These are phyloP conservation scores for Penicillium vulpinum DNA, from an alignment of 2,329 filamentous ascomycete genomes.

Conservation along the genomic window DNA sequence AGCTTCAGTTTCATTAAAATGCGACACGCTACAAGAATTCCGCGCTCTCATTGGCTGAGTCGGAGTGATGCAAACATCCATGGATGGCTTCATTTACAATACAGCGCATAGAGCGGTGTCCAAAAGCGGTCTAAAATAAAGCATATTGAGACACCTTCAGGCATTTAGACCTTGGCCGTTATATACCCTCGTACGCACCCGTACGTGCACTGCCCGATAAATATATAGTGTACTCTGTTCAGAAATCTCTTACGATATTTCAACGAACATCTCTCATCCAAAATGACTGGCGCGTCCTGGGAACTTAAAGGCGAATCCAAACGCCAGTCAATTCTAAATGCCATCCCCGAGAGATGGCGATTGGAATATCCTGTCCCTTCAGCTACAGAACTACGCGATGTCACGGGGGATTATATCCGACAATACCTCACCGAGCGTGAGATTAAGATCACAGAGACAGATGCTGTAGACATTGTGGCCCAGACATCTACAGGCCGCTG, in stretches of 20 bases:
- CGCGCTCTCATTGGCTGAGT: no score
- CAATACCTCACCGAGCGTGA: slow-evolving; percentile 56
- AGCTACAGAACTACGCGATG: slow-evolving; percentile 54
- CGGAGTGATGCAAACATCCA: no score
- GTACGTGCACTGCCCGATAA: no score
- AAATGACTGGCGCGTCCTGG: slow-evolving; percentile 45
- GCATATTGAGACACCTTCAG: no score
- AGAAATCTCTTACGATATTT: no score
- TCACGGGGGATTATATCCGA: slow-evolving; percentile 58
- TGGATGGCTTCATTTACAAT: no score
- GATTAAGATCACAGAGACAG: slow-evolving; percentile 62
- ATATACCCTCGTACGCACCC: no score
- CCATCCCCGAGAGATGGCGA: slow-evolving; percentile 60
- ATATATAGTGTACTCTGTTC: not conserved
- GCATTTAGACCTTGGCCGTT: no score
- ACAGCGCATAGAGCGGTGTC: no score
- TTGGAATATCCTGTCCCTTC: slow-evolving; percentile 50
- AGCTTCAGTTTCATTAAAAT: no score
- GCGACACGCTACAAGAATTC: no score
- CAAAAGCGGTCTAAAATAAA: no score
- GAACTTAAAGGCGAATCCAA: slow-evolving; percentile 53
- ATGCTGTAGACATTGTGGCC: slow-evolving; percentile 57
- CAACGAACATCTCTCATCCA: not conserved
- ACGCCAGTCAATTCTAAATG: slow-evolving; percentile 53
- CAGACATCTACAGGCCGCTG: slow-evolving; percentile 56